These are phyloP conservation scores for Suillus tomentosus DNA, from an alignment of 768 basidiomycete genomes.

Conservation along the genomic window DNA sequence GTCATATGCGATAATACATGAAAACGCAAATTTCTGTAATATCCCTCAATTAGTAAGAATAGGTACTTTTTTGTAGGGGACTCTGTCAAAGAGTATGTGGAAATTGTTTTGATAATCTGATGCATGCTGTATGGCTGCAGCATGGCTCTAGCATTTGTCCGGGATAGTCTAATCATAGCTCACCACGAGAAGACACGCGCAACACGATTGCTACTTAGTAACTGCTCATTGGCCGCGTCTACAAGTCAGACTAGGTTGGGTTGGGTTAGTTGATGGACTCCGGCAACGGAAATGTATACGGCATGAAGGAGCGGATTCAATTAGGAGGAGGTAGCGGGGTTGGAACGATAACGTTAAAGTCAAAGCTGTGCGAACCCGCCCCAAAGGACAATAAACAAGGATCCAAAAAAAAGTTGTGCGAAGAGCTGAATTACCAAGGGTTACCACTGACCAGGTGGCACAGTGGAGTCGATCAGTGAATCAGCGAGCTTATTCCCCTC, in stretches of 20 bases:
- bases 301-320: not conserved
- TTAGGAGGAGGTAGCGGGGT: not conserved
- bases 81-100: not conserved
- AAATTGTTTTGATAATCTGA: not conserved
- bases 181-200: not conserved
- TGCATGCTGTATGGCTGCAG: not conserved
- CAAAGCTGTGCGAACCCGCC: too few relatives aligned
- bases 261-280: not conserved
- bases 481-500: not conserved
- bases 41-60: not conserved
- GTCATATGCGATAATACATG: not conserved
- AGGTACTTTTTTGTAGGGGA: not conserved
- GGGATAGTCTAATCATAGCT: not conserved
- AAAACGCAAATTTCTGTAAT: not conserved
- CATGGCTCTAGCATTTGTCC: not conserved
- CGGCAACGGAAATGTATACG: not conserved
- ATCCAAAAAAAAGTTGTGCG: too few relatives aligned
- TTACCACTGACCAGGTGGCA: not conserved
- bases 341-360: not conserved
- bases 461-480: not conserved
- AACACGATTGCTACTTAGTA: not conserved
- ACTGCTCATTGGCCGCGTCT: not conserved
- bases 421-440: too few relatives aligned
- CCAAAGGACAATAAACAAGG: too few relatives aligned
- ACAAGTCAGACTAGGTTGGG: not conserved